Evolutionary conservation across 257 asterid species (phyloP).

Genomic region (Petunia axillaris): DNA sequence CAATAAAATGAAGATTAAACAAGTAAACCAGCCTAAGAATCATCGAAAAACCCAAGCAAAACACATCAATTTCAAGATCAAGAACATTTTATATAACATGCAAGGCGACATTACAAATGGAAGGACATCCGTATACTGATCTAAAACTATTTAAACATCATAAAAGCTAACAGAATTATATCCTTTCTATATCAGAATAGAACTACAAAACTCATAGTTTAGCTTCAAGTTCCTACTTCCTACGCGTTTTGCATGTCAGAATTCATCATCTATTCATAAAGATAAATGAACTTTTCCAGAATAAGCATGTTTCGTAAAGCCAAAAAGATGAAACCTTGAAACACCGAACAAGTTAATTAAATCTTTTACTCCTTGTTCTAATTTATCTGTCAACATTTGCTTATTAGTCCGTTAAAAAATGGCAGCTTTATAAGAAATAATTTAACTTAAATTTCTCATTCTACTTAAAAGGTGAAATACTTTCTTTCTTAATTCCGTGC

Average conservation of each 20-base stretch:
- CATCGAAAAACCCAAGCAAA: background rate
- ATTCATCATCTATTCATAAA: background rate
- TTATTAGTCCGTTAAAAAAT: no score
- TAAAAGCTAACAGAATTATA: background rate
- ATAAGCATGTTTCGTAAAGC: background rate
- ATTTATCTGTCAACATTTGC: no score
- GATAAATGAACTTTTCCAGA: background rate
- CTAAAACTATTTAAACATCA: background rate
- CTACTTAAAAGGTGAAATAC: no score
- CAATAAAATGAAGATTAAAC: background rate
- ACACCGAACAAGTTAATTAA: background rate
- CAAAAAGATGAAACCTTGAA: background rate
- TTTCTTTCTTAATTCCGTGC: no score
- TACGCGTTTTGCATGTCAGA: background rate
- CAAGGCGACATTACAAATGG: background rate
- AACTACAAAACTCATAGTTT: background rate
- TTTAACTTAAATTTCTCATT: no score
- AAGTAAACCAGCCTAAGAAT: background rate
- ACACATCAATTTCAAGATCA: background rate
- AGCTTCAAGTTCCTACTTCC: background rate
- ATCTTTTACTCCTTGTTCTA: background rate
- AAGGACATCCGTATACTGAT: constrained; percentile 9
- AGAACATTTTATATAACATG: background rate
- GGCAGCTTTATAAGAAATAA: no score
- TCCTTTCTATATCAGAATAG: constrained; percentile 4